Evolutionary conservation across 202 grass and related monocot species (phyloP).

Genomic region (Zizania palustris): DNA sequence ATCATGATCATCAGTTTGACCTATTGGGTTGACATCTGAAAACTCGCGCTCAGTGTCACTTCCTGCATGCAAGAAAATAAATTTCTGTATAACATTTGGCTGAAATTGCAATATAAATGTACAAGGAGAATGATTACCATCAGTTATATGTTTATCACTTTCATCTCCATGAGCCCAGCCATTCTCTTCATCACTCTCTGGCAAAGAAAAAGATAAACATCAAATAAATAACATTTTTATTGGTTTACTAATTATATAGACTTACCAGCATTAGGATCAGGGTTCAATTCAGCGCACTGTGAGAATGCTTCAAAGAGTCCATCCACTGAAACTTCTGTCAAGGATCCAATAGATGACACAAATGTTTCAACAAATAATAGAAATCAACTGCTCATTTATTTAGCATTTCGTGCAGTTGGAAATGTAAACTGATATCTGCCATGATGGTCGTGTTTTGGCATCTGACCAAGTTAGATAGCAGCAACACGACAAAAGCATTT

Average conservation of each 20-base stretch:
- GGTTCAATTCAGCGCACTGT: constrained; percentile 78
- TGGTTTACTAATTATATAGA: constrained; percentile 19
- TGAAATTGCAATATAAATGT: not conserved
- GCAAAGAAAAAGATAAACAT: not conserved
- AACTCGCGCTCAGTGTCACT: constrained; percentile 38
- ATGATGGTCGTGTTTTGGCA: not conserved
- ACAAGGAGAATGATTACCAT: constrained; percentile 45
- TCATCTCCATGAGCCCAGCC: constrained; percentile 60
- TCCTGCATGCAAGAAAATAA: constrained; percentile 38
- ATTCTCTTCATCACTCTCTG: constrained; percentile 66
- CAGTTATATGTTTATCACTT: constrained; percentile 53
- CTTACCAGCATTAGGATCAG: constrained; percentile 68
- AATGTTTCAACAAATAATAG: not conserved
- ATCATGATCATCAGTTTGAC: constrained; percentile 59
- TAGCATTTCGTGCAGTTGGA: not conserved
- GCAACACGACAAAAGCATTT: not conserved
- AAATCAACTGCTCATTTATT: not conserved
- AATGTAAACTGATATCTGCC: not conserved
- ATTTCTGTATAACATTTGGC: not conserved
- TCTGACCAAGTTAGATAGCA: not conserved
- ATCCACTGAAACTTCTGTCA: constrained; percentile 56
- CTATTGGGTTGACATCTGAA: constrained; percentile 57
- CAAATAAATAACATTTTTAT: not conserved
- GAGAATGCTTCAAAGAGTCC: constrained; percentile 70
- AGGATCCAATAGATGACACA: constrained; percentile 26